Percentiles rank a stretch among this genome's conserved stretches.
Conservation (phyloP, 2,329 filamentous ascomycete genomes). For the Gliomastix tumulicola region DNA sequence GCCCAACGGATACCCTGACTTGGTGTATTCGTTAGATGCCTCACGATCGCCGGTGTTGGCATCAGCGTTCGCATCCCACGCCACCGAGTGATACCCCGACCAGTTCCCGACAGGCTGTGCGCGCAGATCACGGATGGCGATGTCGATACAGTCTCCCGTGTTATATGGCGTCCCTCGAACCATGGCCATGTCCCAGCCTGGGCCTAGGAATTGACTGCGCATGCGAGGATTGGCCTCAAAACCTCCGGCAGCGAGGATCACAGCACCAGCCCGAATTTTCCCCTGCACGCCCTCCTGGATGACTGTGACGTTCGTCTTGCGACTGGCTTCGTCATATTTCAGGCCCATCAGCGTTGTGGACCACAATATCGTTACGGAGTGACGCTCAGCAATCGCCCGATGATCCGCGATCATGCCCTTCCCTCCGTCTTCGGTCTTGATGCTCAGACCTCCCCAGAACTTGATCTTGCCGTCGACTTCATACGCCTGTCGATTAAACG, state of each 20-base stretch:
- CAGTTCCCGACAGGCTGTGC: conserved; percentile 51
- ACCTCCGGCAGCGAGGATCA: conserved; percentile 53
- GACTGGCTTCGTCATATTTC: not conserved
- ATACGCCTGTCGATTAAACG: conserved; percentile 61
- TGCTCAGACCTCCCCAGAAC: conserved; percentile 61
- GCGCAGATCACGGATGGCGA: conserved; percentile 40
- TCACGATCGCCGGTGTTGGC: conserved; percentile 45
- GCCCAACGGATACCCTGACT: conserved; percentile 61
- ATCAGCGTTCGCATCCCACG: conserved; percentile 58
- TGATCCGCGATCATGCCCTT: conserved; percentile 50
- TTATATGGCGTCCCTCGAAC: conserved; percentile 61
- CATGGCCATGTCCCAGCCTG: conserved; percentile 54
- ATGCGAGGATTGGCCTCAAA: conserved; percentile 56
- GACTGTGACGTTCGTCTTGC: conserved; percentile 11
- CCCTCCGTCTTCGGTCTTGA: conserved; percentile 52
- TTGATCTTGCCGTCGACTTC: conserved; percentile 51
- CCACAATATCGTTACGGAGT: conserved; percentile 37
- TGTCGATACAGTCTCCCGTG: conserved; percentile 48
- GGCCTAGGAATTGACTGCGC: conserved; percentile 45
- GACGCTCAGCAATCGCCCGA: conserved; percentile 28
- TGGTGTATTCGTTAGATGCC: conserved; percentile 62
- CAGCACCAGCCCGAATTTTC: conserved; percentile 25
- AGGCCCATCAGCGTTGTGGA: conserved; percentile 32
- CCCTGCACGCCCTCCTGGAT: conserved; percentile 16
- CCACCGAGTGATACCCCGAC: conserved; percentile 57